phyloP scores from a whole-genome alignment of 1,139 yeast species.

The Candida glucosophila region DNA sequence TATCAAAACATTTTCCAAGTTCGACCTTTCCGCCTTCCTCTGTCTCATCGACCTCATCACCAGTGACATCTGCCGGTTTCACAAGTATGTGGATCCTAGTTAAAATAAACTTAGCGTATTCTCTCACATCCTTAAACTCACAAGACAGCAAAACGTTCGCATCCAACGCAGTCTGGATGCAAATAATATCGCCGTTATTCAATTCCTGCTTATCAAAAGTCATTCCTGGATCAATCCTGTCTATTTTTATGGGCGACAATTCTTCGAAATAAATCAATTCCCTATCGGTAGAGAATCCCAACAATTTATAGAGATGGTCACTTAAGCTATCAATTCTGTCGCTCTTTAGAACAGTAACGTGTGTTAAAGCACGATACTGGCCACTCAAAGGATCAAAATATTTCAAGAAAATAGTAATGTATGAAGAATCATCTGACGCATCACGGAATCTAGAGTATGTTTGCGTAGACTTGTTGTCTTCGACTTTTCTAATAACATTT shows the following conservation, averaged over 20 bases:
- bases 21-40: slow-evolving; percentile 2
- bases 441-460: slow-evolving; percentile 9
- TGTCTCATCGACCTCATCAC: slow-evolving; percentile 37
- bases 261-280: slow-evolving; percentile 57
- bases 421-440: slow-evolving; percentile 21
- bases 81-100: slow-evolving; percentile 58
- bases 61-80: slow-evolving; percentile 37
- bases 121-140: slow-evolving; percentile 27
- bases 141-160: slow-evolving; percentile 11
- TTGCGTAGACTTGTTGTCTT: slow-evolving; percentile 5
- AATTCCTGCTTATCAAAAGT: slow-evolving; percentile 61
- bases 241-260: slow-evolving; percentile 55
- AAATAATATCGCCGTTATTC: slow-evolving; percentile 70
- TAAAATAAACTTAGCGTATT: slow-evolving; percentile 56
- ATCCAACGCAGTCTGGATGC: slow-evolving; percentile 34
- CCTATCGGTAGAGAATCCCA: slow-evolving; percentile 36
- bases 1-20: slow-evolving; percentile 30
- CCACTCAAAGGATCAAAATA: slow-evolving; percentile 55
- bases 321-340: slow-evolving; percentile 37
- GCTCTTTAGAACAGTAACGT: slow-evolving; percentile 46
- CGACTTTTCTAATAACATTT: slow-evolving; percentile 12
- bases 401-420: slow-evolving; percentile 56
- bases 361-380: slow-evolving; percentile 53
- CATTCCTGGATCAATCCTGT: slow-evolving; percentile 30
- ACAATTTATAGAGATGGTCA: slow-evolving; percentile 32